A percentile compares a stretch with the other conserved stretches of the same genome.
phyloP scores from a whole-genome alignment of 2,329 filamentous ascomycete genomes.

The Trichoderma sp. region DNA sequence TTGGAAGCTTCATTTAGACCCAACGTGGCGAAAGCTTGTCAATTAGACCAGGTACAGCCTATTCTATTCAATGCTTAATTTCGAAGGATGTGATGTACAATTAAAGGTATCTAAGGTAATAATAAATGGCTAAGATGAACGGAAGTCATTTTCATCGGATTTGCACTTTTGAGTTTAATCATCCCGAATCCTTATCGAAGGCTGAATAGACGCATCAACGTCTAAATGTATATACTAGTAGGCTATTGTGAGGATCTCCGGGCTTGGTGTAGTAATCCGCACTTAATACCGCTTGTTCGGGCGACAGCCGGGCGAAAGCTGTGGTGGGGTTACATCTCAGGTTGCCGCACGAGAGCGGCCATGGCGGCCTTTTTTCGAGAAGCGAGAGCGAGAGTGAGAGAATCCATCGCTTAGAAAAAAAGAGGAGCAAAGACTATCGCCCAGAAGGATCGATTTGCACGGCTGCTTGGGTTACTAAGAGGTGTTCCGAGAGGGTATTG shows the following conservation, averaged over 20 bases:
- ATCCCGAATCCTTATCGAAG: not conserved
- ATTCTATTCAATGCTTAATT: not conserved
- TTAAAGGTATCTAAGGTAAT: not conserved
- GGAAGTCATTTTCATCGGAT: not conserved
- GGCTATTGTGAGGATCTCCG: not conserved
- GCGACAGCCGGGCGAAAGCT: slow-evolving; percentile 4
- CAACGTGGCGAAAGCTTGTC: not conserved
- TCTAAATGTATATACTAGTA: not conserved
- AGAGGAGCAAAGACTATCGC: not conserved
- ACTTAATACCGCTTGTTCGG: not conserved
- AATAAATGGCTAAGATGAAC: not conserved
- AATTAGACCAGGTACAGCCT: not conserved
- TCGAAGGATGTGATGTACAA: not conserved
- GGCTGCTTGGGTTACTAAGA: not conserved
- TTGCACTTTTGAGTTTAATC: not conserved
- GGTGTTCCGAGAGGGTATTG: not conserved
- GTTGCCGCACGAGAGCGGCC: slow-evolving; percentile 4
- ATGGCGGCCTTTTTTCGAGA: not conserved
- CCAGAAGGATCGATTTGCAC: not conserved
- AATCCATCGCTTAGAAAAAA: not conserved
- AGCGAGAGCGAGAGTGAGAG: not conserved
- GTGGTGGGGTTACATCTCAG: not conserved
- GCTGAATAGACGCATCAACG: not conserved
- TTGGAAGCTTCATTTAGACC: not conserved
- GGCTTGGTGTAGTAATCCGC: not conserved